phyloP scores from a whole-genome alignment of 352 stramenopile genomes.

The Globisporangium lucens region DNA sequence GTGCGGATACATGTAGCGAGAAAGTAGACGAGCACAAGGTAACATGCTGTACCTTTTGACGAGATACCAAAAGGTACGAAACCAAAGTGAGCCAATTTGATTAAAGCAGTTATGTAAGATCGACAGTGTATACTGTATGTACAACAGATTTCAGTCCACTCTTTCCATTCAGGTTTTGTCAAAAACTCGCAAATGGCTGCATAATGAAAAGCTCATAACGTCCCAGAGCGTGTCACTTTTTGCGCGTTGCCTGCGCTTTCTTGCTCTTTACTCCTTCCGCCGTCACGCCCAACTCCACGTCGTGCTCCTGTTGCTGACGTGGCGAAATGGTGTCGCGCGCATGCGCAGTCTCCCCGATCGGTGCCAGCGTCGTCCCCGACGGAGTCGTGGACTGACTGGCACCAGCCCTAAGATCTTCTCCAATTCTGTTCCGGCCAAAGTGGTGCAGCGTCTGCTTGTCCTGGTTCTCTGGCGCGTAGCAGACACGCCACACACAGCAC shows the following conservation, averaged over 20 bases:
- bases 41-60: too few relatives aligned
- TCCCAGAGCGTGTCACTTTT: background rate
- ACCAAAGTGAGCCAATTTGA: too few relatives aligned
- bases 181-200: background rate
- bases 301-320: slow-evolving; percentile 3
- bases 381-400: background rate
- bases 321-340: background rate
- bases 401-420: too few relatives aligned
- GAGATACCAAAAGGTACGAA: too few relatives aligned
- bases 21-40: too few relatives aligned
- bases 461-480: slow-evolving; percentile 60
- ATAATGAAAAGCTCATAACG: background rate
- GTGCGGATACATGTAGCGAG: too few relatives aligned
- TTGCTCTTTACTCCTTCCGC: background rate
- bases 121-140: too few relatives aligned
- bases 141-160: too few relatives aligned
- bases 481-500: slow-evolving; percentile 59
- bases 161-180: too few relatives aligned
- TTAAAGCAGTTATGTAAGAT: too few relatives aligned
- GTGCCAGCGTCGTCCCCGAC: slow-evolving; percentile 2
- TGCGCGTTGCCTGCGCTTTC: slow-evolving; percentile 1
- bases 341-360: background rate
- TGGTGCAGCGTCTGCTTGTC: slow-evolving; percentile 36
- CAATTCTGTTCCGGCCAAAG: slow-evolving; percentile 15
- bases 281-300: slow-evolving; percentile 15